Percentiles rank a stretch among this genome's conserved stretches.
These are phyloP conservation scores for Moricandia moricandioides DNA, from an alignment of 345 rosid species.

Conservation along the genomic window DNA sequence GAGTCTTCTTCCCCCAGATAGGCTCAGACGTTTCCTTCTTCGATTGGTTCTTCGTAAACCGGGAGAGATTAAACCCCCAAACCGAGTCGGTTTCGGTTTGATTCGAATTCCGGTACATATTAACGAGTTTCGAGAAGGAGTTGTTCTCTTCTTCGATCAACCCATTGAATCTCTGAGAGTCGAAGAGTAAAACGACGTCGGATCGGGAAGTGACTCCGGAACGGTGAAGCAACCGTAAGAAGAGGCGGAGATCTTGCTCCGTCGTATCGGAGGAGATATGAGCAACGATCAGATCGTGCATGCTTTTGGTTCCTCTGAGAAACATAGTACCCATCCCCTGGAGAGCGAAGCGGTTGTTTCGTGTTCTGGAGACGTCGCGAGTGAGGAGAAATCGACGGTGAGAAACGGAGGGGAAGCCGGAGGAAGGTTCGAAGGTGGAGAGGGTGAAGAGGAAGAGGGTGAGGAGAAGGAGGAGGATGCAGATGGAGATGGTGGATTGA, in stretches of 20 bases:
- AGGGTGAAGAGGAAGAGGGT: constrained; percentile 81
- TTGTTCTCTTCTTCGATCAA: constrained; percentile 63
- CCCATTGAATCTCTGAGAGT: constrained; percentile 40
- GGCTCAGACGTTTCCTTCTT: constrained; percentile 57
- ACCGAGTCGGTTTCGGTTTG: constrained; percentile 34
- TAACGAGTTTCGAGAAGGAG: constrained; percentile 59
- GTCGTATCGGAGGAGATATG: constrained; percentile 57
- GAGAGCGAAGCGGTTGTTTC: constrained; percentile 11
- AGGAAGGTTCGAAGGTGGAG: constrained; percentile 45
- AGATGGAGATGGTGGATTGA: constrained; percentile 80
- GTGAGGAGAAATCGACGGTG: constrained; percentile 38
- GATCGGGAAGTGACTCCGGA: constrained; percentile 65
- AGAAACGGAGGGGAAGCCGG: background rate
- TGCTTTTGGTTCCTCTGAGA: constrained; percentile 31
- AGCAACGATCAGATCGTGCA: constrained; percentile 46
- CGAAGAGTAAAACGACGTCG: constrained; percentile 57
- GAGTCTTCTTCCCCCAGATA: constrained; percentile 73
- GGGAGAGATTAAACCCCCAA: constrained; percentile 47
- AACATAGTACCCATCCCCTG: constrained; percentile 41
- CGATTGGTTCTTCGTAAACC: constrained; percentile 41
- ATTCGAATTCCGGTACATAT: constrained; percentile 31
- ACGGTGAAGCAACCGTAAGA: constrained; percentile 57
- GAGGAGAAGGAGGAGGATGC: constrained; percentile 60
- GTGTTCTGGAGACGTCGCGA: constrained; percentile 9
- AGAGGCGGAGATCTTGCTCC: constrained; percentile 56